Conservation (phyloP, 2,329 filamentous ascomycete genomes). For the Hypomyces perniciosus region DNA sequence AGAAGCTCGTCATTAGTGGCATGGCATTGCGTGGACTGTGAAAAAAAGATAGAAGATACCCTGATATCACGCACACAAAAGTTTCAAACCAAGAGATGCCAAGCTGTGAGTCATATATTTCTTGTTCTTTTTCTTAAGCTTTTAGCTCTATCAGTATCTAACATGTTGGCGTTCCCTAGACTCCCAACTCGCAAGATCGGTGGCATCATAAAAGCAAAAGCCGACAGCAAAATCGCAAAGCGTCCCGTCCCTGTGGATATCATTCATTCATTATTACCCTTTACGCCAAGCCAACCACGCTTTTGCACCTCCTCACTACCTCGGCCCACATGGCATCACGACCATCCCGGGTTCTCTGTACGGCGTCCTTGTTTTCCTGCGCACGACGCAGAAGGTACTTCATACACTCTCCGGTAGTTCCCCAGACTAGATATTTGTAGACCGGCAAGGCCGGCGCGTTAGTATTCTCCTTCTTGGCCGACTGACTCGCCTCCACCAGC, state of each 20-base stretch:
- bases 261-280: neutral
- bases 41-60: neutral
- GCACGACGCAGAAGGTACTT: constrained; percentile 63
- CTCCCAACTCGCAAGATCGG: constrained; percentile 1
- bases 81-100: neutral
- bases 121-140: neutral
- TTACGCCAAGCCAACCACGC: constrained; percentile 32
- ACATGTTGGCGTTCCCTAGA: neutral
- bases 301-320: constrained; percentile 49
- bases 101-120: neutral
- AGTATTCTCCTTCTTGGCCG: constrained; percentile 21
- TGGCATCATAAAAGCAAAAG: neutral
- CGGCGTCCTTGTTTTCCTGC: constrained; percentile 68
- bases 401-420: constrained; percentile 72
- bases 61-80: neutral
- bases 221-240: neutral
- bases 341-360: constrained; percentile 55
- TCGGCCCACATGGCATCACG: constrained; percentile 59
- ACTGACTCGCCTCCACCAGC: constrained; percentile 36
- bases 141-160: neutral
- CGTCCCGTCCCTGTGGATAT: neutral
- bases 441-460: constrained; percentile 44
- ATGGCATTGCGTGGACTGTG: constrained; percentile 57
- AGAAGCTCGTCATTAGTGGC: constrained; percentile 63
- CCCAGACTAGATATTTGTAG: constrained; percentile 67